phyloP scores from a whole-genome alignment of 257 asterid species.

The Solanum okadae region DNA sequence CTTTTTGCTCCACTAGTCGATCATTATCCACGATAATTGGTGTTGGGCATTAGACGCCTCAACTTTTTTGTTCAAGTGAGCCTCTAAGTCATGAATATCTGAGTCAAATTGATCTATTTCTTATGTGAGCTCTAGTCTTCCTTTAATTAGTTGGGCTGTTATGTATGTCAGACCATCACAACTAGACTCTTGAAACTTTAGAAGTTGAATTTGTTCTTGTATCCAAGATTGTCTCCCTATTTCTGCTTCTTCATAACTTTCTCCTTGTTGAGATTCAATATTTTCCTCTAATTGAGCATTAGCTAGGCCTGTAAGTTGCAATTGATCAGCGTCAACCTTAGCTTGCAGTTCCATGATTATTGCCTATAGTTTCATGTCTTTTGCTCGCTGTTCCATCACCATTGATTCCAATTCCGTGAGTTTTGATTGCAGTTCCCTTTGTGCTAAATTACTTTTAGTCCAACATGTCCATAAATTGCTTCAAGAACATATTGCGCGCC shows the following conservation, averaged over 20 bases:
- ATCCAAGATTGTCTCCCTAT: neutral
- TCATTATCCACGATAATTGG: neutral
- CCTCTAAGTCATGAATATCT: neutral
- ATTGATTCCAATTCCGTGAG: too few species aligned
- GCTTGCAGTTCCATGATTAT: neutral
- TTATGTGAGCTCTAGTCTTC: neutral
- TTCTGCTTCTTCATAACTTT: neutral
- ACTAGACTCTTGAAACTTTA: neutral
- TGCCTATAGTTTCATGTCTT: too few species aligned
- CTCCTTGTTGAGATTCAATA: neutral
- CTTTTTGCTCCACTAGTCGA: neutral
- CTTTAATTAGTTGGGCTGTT: neutral
- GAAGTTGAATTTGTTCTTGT: neutral
- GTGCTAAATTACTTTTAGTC: too few species aligned
- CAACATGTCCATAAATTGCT: too few species aligned
- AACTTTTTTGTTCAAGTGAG: neutral
- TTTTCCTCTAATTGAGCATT: neutral
- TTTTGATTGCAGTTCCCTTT: too few species aligned
- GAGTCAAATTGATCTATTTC: neutral
- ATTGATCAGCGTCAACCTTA: neutral
- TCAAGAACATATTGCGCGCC: too few species aligned
- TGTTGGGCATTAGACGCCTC: neutral
- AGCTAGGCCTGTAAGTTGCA: neutral
- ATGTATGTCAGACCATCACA: neutral
- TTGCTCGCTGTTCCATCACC: too few species aligned